phyloP scores from a whole-genome alignment of 257 asterid species.

The Anisodus tanguticus region DNA sequence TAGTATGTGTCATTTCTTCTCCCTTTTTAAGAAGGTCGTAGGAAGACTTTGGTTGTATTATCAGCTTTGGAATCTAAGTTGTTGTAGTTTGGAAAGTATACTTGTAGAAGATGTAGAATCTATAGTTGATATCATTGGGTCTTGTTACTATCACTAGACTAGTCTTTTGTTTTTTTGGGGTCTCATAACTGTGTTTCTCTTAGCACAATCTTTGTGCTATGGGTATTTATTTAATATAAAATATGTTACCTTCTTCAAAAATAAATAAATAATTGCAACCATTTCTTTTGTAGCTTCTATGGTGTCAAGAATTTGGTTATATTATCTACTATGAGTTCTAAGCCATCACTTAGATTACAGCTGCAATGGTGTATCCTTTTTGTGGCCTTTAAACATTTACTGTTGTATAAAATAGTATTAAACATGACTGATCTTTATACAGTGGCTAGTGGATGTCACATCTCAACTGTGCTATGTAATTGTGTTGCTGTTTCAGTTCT shows the following conservation, averaged over 20 bases:
- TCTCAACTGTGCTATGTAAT: neutral
- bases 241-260: neutral
- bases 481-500: neutral
- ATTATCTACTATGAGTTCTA: neutral
- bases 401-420: neutral
- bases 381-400: neutral
- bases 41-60: neutral
- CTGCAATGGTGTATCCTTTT: neutral
- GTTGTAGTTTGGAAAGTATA: neutral
- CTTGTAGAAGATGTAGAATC: neutral
- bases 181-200: neutral
- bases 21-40: slow-evolving; percentile 9
- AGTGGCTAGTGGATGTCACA: neutral
- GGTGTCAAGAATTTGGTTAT: neutral
- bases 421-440: neutral
- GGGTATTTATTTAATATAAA: neutral
- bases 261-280: neutral
- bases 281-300: neutral
- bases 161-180: neutral
- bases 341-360: neutral
- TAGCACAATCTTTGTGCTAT: neutral
- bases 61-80: neutral
- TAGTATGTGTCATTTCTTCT: neutral
- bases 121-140: neutral
- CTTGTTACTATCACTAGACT: neutral